Base-by-base conservation (phyloP, 2,329 filamentous ascomycete species). In the Gnomoniopsis smithogilvyi region DNA sequence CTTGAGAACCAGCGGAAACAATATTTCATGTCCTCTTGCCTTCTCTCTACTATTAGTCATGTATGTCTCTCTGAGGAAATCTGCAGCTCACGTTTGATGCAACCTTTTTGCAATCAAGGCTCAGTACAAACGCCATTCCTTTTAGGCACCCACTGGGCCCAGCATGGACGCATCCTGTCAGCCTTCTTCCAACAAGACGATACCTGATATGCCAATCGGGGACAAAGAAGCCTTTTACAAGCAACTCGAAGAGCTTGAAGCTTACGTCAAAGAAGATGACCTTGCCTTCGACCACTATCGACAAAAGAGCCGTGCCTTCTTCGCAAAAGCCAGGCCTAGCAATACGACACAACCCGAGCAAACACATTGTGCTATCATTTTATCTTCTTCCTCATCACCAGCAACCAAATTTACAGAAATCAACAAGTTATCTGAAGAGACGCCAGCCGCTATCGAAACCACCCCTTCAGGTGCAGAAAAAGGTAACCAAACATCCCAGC, bases 221-320 rank as follows among this genome's bases (percentile, higher is more conserved):
- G 76, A 78, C 38, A 84, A 84, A 65, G 50, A 68, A 22, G 75
- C 72, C 0, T 80, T 78, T 61, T 84, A 82, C 62, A 63, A 70
- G n/a, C 67, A 68, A n/a, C 67, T 82, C 0, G 68, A 73, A 15
- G 65, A 68, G 1, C 66, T 73, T 17, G 54, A 62, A 14, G 55
- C 64, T n/a, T 60, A 34, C 12, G 49, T 62, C 36, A 54, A 63
- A 34, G 64, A 72, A 58, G 64, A 70, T 1, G 66, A 73, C 11
- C 73, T 74, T 7, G 65, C 69, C 19, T 57, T 66, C 15, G 65
- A 68, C 10, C 64, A 70, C 8, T 67, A 71, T 45, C 71, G 78
- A 19, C 68, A 69, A 56, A 65, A 66, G 30, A 68, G 59, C 58
- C 61, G 63, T 26, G 62, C 65, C n/a, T 67, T 68, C 63, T 68